These are phyloP conservation scores for Globisporangium cederbergense DNA, from an alignment of 352 stramenopile species.

Conservation along the genomic window DNA sequence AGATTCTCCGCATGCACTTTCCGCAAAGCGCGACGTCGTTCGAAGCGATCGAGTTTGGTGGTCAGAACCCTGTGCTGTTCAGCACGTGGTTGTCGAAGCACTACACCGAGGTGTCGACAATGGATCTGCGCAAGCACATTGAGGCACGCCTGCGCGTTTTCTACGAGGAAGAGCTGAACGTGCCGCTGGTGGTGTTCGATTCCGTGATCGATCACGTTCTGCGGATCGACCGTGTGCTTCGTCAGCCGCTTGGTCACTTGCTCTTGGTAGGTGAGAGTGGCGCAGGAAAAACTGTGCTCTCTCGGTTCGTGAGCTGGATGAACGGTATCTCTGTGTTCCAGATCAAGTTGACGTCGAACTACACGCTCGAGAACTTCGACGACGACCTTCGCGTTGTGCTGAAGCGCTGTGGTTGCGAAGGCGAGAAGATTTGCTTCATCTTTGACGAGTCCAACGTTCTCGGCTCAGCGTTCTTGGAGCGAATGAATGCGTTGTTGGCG, in stretches of 20 bases:
- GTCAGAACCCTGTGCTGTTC: constrained; percentile 95
- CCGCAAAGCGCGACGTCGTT: constrained; percentile 73
- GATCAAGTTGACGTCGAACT: constrained; percentile 99
- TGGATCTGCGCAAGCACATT: constrained; percentile 96
- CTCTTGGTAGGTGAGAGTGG: constrained; percentile 98
- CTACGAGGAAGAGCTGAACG: constrained; percentile 99
- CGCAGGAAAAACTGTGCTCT: constrained; percentile 99
- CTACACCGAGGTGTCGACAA: constrained; percentile 92
- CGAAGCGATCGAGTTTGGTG: constrained; percentile 64
- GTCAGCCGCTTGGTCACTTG: constrained; percentile 98
- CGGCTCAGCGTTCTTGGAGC: constrained; percentile 98
- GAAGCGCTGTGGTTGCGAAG: constrained; percentile 95
- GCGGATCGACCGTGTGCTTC: constrained; percentile 96
- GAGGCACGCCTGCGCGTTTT: constrained; percentile 96
- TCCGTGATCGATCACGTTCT: constrained; percentile 99
- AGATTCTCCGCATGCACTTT: constrained; percentile 80
- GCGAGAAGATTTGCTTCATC: constrained; percentile 99
- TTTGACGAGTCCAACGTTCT: constrained; percentile 99
- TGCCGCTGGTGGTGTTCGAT: constrained; percentile 99
- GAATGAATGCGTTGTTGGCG: constrained; percentile 99
- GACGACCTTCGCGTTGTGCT: constrained; percentile 98
- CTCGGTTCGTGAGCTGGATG: constrained; percentile 99
- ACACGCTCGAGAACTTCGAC: constrained; percentile 99
- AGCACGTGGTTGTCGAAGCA: constrained; percentile 98
- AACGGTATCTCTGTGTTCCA: constrained; percentile 99